Percentiles rank a stretch among this genome's conserved stretches.
Conservation (phyloP, 257 asterid species). For the Solanum bulbocastanum region DNA sequence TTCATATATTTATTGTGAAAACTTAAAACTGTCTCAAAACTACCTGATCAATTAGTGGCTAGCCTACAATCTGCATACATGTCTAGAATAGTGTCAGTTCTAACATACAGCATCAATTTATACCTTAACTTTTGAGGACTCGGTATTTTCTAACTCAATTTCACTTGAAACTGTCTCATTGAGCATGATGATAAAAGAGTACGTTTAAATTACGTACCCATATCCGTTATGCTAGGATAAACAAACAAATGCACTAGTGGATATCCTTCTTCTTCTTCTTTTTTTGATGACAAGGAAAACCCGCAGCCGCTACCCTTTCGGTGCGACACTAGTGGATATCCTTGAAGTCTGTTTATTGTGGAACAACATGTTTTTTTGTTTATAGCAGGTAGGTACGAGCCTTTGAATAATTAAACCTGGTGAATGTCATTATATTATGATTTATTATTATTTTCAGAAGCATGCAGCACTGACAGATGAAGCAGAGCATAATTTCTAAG, state of each 20-base stretch:
- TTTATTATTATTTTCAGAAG: not conserved
- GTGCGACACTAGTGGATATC: not conserved
- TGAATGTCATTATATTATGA: not conserved
- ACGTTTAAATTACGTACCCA: not conserved
- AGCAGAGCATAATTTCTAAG: not conserved
- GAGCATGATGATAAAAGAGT: not conserved
- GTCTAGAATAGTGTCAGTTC: not conserved
- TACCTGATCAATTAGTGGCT: not conserved
- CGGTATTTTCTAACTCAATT: not conserved
- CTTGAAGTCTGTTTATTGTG: not conserved
- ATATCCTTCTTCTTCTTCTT: not conserved
- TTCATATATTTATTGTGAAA: not conserved
- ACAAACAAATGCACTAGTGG: not conserved
- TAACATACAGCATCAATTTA: not conserved
- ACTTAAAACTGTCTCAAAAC: not conserved
- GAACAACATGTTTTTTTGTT: not conserved
- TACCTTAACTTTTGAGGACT: not conserved
- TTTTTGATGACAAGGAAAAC: not conserved
- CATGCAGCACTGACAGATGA: not conserved
- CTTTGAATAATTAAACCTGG: not conserved
- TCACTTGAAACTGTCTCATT: not conserved
- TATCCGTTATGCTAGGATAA: not conserved
- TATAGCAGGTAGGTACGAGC: not conserved
- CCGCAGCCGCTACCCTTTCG: not conserved
- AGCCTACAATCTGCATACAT: not conserved